Evolutionary conservation across 2,329 filamentous ascomycete genomes (phyloP).

Genomic region (Aspergillus versicolor): DNA sequence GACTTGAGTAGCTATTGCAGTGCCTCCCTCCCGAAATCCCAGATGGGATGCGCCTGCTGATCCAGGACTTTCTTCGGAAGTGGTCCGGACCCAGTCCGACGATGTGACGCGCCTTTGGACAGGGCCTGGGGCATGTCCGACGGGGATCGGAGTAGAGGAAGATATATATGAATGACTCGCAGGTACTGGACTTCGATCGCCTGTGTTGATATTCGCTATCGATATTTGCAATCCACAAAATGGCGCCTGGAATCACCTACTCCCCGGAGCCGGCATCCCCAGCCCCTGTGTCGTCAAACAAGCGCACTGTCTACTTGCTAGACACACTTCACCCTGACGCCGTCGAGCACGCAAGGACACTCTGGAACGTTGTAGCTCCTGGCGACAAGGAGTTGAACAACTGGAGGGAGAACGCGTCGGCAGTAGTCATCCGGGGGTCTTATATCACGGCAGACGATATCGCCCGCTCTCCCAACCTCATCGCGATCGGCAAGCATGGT

Average conservation of each 20-base stretch:
- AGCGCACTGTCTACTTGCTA: constrained; percentile 44
- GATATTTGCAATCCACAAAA: neutral
- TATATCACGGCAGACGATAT: constrained; percentile 42
- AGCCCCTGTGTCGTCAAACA: constrained; percentile 6
- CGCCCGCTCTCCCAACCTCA: constrained; percentile 34
- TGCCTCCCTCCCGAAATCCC: neutral
- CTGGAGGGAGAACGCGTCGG: constrained; percentile 45
- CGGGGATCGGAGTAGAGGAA: too few relatives aligned
- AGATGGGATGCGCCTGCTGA: neutral
- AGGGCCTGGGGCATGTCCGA: too few relatives aligned
- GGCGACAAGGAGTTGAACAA: constrained; percentile 34
- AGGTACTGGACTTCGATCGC: too few relatives aligned
- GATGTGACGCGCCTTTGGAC: neutral
- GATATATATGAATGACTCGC: too few relatives aligned
- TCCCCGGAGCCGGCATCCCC: neutral
- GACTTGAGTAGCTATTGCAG: neutral
- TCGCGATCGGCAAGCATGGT: constrained; percentile 50
- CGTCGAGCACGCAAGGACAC: constrained; percentile 32
- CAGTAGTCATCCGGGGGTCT: constrained; percentile 41
- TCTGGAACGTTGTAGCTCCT: constrained; percentile 42
- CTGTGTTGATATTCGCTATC: too few relatives aligned
- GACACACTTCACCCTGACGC: constrained; percentile 42
- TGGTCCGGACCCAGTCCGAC: constrained; percentile 3
- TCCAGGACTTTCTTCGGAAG: neutral
- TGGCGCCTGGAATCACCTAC: neutral